Evolutionary conservation across 1,139 yeast species (phyloP).

Genomic region (Arxiozyma telluris): DNA sequence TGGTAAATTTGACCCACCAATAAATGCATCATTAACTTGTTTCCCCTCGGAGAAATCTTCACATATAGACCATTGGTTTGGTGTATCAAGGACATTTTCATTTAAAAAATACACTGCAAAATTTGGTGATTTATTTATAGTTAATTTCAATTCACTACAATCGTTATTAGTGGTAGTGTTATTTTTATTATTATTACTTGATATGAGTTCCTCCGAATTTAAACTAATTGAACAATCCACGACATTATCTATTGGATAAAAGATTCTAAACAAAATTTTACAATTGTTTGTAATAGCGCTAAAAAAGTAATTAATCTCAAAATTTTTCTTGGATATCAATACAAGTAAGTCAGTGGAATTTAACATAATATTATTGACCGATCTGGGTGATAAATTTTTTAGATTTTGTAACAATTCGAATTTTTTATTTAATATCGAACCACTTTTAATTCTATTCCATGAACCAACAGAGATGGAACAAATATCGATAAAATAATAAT

Average conservation of each 20-base stretch:
- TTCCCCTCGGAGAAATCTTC: conserved; percentile 79
- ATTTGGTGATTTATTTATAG: conserved; percentile 53
- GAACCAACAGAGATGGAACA: conserved; percentile 61
- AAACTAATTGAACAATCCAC: conserved; percentile 33
- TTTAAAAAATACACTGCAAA: conserved; percentile 62
- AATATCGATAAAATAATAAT: conserved; percentile 60
- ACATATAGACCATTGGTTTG: conserved; percentile 72
- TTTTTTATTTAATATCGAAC: conserved; percentile 38
- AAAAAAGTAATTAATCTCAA: conserved; percentile 66
- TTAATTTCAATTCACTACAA: conserved; percentile 42
- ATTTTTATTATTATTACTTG: conserved; percentile 7
- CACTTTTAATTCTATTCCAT: conserved; percentile 70
- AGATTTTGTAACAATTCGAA: conserved; percentile 35
- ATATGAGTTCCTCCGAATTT: conserved; percentile 20
- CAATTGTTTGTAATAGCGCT: conserved; percentile 58
- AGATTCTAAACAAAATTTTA: conserved; percentile 60
- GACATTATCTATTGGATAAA: conserved; percentile 44
- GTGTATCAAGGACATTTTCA: conserved; percentile 30
- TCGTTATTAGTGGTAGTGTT: not conserved
- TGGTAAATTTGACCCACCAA: conserved; percentile 40
- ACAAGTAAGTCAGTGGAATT: conserved; percentile 58
- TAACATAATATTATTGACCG: conserved; percentile 52
- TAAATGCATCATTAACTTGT: conserved; percentile 60
- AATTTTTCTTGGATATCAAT: conserved; percentile 56
- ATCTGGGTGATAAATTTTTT: conserved; percentile 56